A percentile compares a stretch with the other conserved stretches of the same genome.
phyloP scores from a whole-genome alignment of 2,329 filamentous ascomycete genomes.

The Penicillium sp. region DNA sequence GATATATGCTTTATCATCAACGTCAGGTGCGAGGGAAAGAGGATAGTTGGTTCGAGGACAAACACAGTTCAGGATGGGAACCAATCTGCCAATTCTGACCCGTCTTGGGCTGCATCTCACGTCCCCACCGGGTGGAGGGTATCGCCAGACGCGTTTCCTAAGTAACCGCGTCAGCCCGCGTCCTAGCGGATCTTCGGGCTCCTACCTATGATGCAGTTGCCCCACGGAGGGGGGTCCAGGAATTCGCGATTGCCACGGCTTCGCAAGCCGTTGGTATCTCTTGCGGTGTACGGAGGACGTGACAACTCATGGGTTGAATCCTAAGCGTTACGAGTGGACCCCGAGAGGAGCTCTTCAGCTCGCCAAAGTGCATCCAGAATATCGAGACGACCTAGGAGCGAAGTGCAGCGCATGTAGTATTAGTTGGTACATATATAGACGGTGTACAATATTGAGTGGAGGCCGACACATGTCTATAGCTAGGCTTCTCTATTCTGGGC shows the following conservation, averaged over 20 bases:
- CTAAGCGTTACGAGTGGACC: slow-evolving; percentile 4
- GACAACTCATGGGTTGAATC: slow-evolving; percentile 10
- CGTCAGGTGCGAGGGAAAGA: too few species aligned
- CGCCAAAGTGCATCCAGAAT: too few species aligned
- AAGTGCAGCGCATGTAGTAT: too few species aligned
- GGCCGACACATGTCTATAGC: too few species aligned
- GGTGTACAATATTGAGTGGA: too few species aligned
- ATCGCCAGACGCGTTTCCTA: slow-evolving; percentile 27
- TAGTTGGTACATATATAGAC: too few species aligned
- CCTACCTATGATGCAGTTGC: slow-evolving; percentile 21
- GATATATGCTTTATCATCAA: too few species aligned
- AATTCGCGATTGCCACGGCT: slow-evolving; percentile 9
- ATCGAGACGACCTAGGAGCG: too few species aligned
- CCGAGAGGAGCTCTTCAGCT: too few species aligned
- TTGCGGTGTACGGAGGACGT: slow-evolving; percentile 22
- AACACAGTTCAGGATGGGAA: too few species aligned
- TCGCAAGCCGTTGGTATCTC: slow-evolving; percentile 1
- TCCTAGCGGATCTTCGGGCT: slow-evolving; percentile 19
- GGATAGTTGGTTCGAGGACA: too few species aligned
- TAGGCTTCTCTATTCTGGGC: too few species aligned
- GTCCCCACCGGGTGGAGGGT: slow-evolving; percentile 5
- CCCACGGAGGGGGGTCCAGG: slow-evolving; percentile 20
- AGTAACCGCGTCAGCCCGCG: slow-evolving; percentile 28
- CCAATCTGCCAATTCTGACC: slow-evolving; percentile 9
- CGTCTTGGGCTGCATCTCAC: slow-evolving; percentile 7